Percentiles rank a stretch among this genome's conserved stretches.
Evolutionary conservation across 2,329 filamentous ascomycete genomes (phyloP).

Genomic region (Pestalotiopsis sp.): DNA sequence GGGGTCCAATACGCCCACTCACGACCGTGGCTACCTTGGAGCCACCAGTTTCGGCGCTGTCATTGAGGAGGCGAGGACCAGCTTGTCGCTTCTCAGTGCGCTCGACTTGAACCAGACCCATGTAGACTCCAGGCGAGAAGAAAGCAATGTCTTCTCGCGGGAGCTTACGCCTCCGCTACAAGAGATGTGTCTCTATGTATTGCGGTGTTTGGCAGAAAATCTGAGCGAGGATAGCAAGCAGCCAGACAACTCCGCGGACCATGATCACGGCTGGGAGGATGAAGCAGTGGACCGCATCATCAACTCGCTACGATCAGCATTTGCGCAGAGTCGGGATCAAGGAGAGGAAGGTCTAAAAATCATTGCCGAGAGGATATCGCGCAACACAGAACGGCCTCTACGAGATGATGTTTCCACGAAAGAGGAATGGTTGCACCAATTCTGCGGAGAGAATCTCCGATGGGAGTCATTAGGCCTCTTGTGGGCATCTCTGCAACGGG

Average conservation of each 20-base stretch:
- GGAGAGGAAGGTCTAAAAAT: neutral
- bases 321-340: conserved; percentile 18
- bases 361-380: conserved; percentile 18
- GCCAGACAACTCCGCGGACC: neutral
- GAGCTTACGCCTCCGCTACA: conserved; percentile 9
- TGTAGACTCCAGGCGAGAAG: neutral
- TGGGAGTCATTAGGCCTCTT: conserved; percentile 31
- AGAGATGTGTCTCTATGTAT: conserved; percentile 14
- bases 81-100: conserved; percentile 14
- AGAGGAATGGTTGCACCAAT: conserved; percentile 25
- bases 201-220: conserved; percentile 5
- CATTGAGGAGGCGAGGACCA: conserved; percentile 33
- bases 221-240: neutral
- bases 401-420: conserved; percentile 26
- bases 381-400: conserved; percentile 26
- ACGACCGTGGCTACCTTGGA: conserved; percentile 12
- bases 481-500: conserved; percentile 16
- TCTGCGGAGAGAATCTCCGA: conserved; percentile 25
- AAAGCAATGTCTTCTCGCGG: neutral
- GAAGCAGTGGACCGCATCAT: conserved; percentile 2
- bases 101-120: neutral
- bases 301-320: conserved; percentile 24
- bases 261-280: conserved; percentile 2
- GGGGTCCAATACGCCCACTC: neutral
- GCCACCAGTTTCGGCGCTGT: conserved; percentile 31